Percentiles rank a stretch among this genome's conserved stretches.
phyloP scores from a whole-genome alignment of 1,284 basidiomycete species.

The Apiotrichum sp. region DNA sequence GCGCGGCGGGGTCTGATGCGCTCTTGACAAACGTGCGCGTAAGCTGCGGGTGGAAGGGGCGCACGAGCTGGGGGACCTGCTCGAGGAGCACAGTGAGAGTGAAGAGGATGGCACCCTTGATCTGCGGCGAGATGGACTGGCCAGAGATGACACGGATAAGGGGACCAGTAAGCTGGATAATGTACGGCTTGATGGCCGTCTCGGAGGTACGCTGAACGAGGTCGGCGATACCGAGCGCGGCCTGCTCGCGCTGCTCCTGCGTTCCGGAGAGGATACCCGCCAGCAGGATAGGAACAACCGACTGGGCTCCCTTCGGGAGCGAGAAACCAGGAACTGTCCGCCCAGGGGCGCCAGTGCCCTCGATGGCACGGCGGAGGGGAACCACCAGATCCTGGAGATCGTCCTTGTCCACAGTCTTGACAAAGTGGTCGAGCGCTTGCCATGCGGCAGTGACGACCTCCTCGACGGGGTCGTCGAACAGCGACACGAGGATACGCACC shows the following conservation, averaged over 20 bases:
- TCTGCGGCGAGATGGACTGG: conserved; percentile 77
- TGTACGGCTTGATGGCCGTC: conserved; percentile 86
- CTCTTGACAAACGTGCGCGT: conserved; percentile 97
- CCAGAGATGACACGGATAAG: conserved; percentile 89
- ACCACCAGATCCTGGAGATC: conserved; percentile 84
- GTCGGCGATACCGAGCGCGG: conserved; percentile 89
- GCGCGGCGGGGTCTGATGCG: conserved; percentile 70
- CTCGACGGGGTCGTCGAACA: conserved; percentile 72
- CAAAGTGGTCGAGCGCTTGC: conserved; percentile 75
- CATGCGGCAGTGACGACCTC: conserved; percentile 76
- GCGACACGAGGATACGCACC: conserved; percentile 83
- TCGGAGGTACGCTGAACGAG: conserved; percentile 87
- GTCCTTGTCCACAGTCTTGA: conserved; percentile 88
- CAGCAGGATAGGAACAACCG: conserved; percentile 81
- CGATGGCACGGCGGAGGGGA: conserved; percentile 80
- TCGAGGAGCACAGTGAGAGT: conserved; percentile 76
- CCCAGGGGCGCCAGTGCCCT: conserved; percentile 74
- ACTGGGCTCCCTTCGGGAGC: conserved; percentile 81
- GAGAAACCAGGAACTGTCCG: conserved; percentile 78
- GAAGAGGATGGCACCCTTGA: conserved; percentile 80
- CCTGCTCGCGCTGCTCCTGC: conserved; percentile 67
- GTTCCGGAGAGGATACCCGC: conserved; percentile 59
- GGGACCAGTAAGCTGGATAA: conserved; percentile 92
- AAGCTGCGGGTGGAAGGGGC: conserved; percentile 97
- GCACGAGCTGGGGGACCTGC: conserved; percentile 79